Evolutionary conservation across 306 rosid species (phyloP).

Genomic region (Ormosia semicastrata): DNA sequence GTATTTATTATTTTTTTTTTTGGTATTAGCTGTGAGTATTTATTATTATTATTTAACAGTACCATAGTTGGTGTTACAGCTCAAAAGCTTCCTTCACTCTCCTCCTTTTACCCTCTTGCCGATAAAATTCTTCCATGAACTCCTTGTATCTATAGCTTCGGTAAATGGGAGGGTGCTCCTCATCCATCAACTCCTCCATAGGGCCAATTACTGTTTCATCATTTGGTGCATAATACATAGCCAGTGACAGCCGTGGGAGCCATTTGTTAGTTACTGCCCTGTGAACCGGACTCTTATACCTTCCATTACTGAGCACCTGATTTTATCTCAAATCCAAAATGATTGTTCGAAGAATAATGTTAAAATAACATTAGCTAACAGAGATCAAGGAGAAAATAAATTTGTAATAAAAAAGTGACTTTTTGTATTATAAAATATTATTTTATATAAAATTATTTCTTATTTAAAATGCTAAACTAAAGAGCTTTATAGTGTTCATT

Average conservation of each 20-base stretch:
- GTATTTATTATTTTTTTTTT: too few relatives aligned
- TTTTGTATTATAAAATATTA: background rate
- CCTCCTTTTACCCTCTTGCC: slow-evolving; percentile 39
- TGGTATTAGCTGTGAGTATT: background rate
- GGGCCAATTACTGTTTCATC: slow-evolving; percentile 31
- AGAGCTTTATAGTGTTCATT: background rate
- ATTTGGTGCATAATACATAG: slow-evolving; percentile 48
- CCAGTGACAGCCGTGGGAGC: slow-evolving; percentile 23
- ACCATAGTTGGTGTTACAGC: background rate
- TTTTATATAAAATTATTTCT: background rate
- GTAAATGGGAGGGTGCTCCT: slow-evolving; percentile 31
- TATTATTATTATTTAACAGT: background rate
- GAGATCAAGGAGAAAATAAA: background rate
- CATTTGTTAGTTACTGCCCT: slow-evolving; percentile 39
- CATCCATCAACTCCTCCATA: slow-evolving; percentile 37
- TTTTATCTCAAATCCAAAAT: background rate
- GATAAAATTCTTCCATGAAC: slow-evolving; percentile 24
- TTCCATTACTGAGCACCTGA: slow-evolving; percentile 43
- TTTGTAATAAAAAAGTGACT: background rate
- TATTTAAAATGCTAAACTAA: background rate
- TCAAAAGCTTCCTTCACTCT: slow-evolving; percentile 41
- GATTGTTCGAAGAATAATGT: background rate
- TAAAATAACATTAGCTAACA: background rate
- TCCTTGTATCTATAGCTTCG: slow-evolving; percentile 24
- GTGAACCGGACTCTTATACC: slow-evolving; percentile 44